Percentiles rank a stretch among this genome's conserved stretches.
phyloP scores from a whole-genome alignment of 2,329 filamentous ascomycete species.

The Phaeosphaeria sp. region DNA sequence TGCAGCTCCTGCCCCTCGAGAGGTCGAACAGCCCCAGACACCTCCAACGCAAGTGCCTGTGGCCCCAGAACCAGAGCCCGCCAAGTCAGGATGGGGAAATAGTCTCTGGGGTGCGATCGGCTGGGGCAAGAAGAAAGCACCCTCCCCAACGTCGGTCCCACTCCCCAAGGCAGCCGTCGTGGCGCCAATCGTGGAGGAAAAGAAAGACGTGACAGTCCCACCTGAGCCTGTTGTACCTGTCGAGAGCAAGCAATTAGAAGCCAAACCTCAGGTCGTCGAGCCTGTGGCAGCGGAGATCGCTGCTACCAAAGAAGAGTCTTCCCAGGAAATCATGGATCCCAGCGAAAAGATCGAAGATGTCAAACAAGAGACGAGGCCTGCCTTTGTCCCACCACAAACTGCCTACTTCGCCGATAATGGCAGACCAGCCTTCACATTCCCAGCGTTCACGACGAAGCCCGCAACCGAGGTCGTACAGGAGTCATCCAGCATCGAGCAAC shows the following conservation, averaged over 20 bases:
- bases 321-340: not conserved
- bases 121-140: slow-evolving; percentile 39
- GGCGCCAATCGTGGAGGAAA: slow-evolving; percentile 6
- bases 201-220: slow-evolving; percentile 6
- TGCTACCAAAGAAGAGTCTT: not conserved
- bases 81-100: slow-evolving; percentile 31
- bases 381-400: slow-evolving; percentile 13
- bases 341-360: not conserved
- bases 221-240: not conserved
- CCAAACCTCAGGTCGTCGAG: not conserved
- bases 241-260: not conserved
- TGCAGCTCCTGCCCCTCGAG: not conserved
- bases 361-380: not conserved
- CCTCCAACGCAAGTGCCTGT: slow-evolving; percentile 1
- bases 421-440: slow-evolving; percentile 10
- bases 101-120: slow-evolving; percentile 40
- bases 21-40: not conserved
- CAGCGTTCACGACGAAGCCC: not conserved
- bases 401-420: slow-evolving; percentile 14
- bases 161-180: not conserved
- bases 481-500: not conserved
- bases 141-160: slow-evolving; percentile 16
- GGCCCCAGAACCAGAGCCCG: slow-evolving; percentile 9
- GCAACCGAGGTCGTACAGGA: not conserved
- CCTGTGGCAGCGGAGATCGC: not conserved